Percentiles rank a stretch among this genome's conserved stretches.
Conservation (phyloP, 805 yeast species). For the Phaffomyces antillensis region DNA sequence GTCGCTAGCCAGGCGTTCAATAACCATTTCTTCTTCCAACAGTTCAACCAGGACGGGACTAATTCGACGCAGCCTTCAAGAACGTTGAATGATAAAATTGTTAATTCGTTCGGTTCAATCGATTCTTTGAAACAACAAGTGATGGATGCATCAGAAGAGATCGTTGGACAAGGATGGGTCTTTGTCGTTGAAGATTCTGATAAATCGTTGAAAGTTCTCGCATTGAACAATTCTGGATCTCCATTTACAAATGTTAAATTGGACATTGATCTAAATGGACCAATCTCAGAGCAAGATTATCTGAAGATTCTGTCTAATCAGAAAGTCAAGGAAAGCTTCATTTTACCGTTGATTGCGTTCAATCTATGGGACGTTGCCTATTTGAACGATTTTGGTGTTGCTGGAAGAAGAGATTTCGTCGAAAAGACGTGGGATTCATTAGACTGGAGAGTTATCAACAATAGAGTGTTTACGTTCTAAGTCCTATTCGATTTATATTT, state of each 20-base stretch:
- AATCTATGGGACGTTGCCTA: slow-evolving; percentile 91
- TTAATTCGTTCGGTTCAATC: slow-evolving; percentile 31
- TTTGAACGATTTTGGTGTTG: slow-evolving; percentile 73
- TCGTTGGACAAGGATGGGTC: slow-evolving; percentile 65
- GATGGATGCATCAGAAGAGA: slow-evolving; percentile 19
- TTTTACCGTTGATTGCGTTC: slow-evolving; percentile 68
- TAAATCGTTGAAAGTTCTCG: slow-evolving; percentile 47
- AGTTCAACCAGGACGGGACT: slow-evolving; percentile 29
- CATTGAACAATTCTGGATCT: slow-evolving; percentile 68
- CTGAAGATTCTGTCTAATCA: slow-evolving; percentile 39
- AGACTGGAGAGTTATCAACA: slow-evolving; percentile 73
- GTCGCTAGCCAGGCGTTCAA: slow-evolving; percentile 87
- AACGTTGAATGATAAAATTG: slow-evolving; percentile 28
- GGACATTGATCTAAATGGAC: slow-evolving; percentile 67
- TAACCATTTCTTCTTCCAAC: slow-evolving; percentile 82
- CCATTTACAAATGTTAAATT: slow-evolving; percentile 71
- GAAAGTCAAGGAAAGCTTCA: slow-evolving; percentile 48
- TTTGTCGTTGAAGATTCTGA: slow-evolving; percentile 61
- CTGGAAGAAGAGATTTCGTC: slow-evolving; percentile 64
- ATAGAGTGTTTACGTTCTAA: slow-evolving; percentile 29
- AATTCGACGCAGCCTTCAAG: slow-evolving; percentile 28
- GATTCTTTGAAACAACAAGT: slow-evolving; percentile 11
- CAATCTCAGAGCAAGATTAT: slow-evolving; percentile 50
- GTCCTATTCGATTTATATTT: no score
- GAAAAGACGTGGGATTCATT: slow-evolving; percentile 69